Base-by-base conservation (phyloP, 768 basidiomycete genomes). In the Lentinula sp. region DNA sequence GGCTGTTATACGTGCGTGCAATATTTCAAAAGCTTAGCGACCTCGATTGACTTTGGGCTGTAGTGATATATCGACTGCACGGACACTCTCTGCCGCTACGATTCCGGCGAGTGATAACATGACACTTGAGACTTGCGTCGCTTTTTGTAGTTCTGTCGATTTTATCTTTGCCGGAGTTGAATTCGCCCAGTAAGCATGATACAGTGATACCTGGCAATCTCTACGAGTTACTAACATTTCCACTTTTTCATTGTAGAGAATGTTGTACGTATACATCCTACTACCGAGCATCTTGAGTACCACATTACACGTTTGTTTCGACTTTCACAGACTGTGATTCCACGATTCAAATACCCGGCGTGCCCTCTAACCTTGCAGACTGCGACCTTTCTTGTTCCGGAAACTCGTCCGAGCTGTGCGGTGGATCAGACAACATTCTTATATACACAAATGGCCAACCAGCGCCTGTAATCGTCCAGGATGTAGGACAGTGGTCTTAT, bases 111-210 rank as follows among this genome's bases (percentile, higher is more conserved):
- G 76, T 11, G 71, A 67, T 5, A 70, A 67, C 32, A 84, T 89
- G 85, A 88, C 77, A 1, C 71, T 79, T 54, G 85, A 79, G 57
- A 68, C 65, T 0, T 79, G 78, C 59, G 74, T 78, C 45, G 67
- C 62, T 10, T 75, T 77, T 62, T 79, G 78, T 56, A 52, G 61
- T 51, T 65, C 67, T 8, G 69, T 62, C 5, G 69, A 65, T 43
- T 87, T 74, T 66, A 74, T 82, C 60, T 85, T 80, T 61, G 84
- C 87, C 11, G 88, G 88, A 6, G 76, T 85, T 2, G 88, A 89
- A 71, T 88, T 83, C 63, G 80, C 77, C 21, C 75, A 80, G 77
- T 78, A 66, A 64, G 75, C 68, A 16, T 37, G 4, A 49, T 8
- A 8, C 18, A n/a, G 15, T 32, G 0, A 5, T 28, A 48, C 23